phyloP scores from a whole-genome alignment of 2,329 filamentous ascomycete species.

The Achaetomium macrosporum region DNA sequence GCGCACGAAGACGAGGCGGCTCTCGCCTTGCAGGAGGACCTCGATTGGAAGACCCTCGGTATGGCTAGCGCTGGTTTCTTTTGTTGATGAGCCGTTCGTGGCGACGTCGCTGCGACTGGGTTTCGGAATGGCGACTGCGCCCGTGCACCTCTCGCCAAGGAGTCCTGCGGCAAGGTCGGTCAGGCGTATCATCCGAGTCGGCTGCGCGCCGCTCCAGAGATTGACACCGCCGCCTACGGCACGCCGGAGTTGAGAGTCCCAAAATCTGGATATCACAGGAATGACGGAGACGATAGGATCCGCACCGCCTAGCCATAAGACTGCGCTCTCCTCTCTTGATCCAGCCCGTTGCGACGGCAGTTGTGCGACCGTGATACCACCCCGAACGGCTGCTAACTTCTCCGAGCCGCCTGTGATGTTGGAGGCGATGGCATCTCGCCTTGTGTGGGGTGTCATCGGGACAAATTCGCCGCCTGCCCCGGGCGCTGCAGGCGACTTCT shows the following conservation, averaged over 20 bases:
- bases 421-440: slow-evolving; percentile 46
- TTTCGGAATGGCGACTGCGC: slow-evolving; percentile 40
- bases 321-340: slow-evolving; percentile 47
- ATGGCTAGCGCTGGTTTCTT: slow-evolving; percentile 8
- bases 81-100: slow-evolving; percentile 16
- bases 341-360: slow-evolving; percentile 37
- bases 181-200: slow-evolving; percentile 51
- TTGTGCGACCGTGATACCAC: slow-evolving; percentile 46
- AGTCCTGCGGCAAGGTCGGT: slow-evolving; percentile 48
- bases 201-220: slow-evolving; percentile 50
- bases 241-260: slow-evolving; percentile 53
- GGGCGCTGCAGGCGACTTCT: slow-evolving; percentile 30
- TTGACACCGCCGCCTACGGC: slow-evolving; percentile 46
- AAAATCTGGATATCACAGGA: slow-evolving; percentile 50
- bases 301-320: slow-evolving; percentile 51
- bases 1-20: slow-evolving; percentile 48
- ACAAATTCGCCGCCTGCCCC: slow-evolving; percentile 47
- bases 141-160: slow-evolving; percentile 51
- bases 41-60: slow-evolving; percentile 44
- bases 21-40: slow-evolving; percentile 50
- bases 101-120: not conserved
- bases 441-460: slow-evolving; percentile 59
- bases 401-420: slow-evolving; percentile 42
- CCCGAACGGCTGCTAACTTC: slow-evolving; percentile 45
- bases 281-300: slow-evolving; percentile 53